A percentile compares a stretch with the other conserved stretches of the same genome.
These are phyloP conservation scores for Tylopilus rubrobrunneus DNA, from an alignment of 768 basidiomycete species.

Conservation along the genomic window DNA sequence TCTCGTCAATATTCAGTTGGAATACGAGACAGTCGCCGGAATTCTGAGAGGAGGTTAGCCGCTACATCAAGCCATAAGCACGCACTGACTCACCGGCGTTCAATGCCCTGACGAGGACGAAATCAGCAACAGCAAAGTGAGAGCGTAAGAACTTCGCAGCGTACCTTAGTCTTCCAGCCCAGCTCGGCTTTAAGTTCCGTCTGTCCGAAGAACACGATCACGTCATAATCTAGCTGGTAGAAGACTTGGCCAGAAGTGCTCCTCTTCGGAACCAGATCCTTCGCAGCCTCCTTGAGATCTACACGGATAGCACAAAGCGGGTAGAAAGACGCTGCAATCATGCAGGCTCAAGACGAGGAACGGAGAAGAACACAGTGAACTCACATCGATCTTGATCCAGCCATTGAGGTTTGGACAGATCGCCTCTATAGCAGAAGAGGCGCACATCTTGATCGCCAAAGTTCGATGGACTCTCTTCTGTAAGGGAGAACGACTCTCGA, in stretches of 20 bases:
- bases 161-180: constrained; percentile 9
- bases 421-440: constrained; percentile 10
- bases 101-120: background rate
- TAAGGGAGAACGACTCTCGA: constrained; percentile 8
- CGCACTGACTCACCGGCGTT: background rate
- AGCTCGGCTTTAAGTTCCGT: constrained; percentile 8
- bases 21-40: background rate
- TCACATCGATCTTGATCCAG: constrained; percentile 13
- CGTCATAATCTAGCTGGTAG: constrained; percentile 14
- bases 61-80: background rate
- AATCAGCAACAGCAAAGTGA: background rate
- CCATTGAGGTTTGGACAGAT: constrained; percentile 8
- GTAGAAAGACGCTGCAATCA: constrained; percentile 1
- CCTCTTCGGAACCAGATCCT: background rate
- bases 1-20: background rate
- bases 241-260: background rate
- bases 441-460: constrained; percentile 7
- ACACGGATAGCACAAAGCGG: background rate
- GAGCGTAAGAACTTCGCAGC: background rate
- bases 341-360: background rate
- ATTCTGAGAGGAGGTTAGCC: background rate
- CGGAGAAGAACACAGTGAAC: background rate
- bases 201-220: constrained; percentile 9
- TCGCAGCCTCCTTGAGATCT: background rate
- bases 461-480: background rate